Base-by-base conservation (phyloP, 495 filamentous ascomycete genomes). In the Mytilinidion resinicola region DNA sequence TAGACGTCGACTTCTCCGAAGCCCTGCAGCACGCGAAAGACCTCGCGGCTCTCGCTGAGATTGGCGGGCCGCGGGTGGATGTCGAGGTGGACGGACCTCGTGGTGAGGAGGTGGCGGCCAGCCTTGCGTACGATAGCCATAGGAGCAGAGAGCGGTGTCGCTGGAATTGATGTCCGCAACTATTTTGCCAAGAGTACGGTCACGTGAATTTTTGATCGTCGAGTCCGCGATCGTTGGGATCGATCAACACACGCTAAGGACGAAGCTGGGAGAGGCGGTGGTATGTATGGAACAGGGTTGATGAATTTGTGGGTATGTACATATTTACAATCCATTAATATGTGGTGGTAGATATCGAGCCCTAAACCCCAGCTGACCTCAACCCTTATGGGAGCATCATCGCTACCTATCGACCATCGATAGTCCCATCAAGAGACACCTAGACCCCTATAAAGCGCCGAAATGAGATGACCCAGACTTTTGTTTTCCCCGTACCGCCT, bases 1-100 rank as follows among this genome's bases (percentile, higher is more conserved):
- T 89, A 96, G 60, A 84, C 83, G 20, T 83, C 80, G 9, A 96
- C 80, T 51, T 90, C 82, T 52, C 89, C 90, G 70, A 87, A 87
- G 66, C 79, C 79, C 69, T 90, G 83, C 21, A 96, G 73, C 20
- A 85, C 79, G 37, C 79, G 76, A 21, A 95, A 76, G 34, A 96
- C 75, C 33, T 84, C 78, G 51, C 85, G 83, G 46, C 86, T 85
- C 65, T 96, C 88, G 20, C 75, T 67, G n/a, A 96, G 74, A 60
- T 71, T 82, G 11, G 71, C 70, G 0, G 89, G 84, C 0, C 79
- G 72, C 0, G 89, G 90, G 17, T 71, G 62, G 46, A 90, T 82
- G 52, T 77, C 81, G 38, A 96, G 67, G 65, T 84, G 83, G 11
- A 95, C 72, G 9, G 65, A 67, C 9, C 64, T 63, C 44, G 52